Base-by-base conservation (phyloP, 768 basidiomycete genomes). In the Amanita thiersii region DNA sequence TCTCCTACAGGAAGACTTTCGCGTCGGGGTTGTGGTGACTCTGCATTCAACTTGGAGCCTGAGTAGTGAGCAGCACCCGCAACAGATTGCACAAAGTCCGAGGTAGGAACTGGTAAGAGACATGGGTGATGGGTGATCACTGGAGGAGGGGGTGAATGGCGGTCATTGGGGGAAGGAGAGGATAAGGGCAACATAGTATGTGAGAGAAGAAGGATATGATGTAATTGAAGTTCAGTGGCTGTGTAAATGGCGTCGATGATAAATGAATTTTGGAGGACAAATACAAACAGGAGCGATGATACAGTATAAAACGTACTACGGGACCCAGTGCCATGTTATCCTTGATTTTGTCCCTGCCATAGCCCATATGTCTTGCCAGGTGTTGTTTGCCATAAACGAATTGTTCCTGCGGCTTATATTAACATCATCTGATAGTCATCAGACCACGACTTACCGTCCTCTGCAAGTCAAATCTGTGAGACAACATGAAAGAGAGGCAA, bases 351-450 rank as follows among this genome's bases (percentile, higher is more conserved):
- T 44, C 83, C 84, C 62, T 86, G 81, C 86, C 86, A 97, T 47
- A 96, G 68, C 35, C 94, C 94, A 53, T 97, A 97, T 5, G 77
- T 73, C 61, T 88, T 94, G 8, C 87, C 86, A 7, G 92, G 92
- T 6, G 79, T 89, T n/a, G 88, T 94, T 64, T 96, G 94, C 93
- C 93, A 97, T 42, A 98, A 66, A 33, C 94, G 81, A 54, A 98
- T 94, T 3, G 94, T 97, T 32, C 91, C 88, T 87, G 55, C 15
- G 7, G 15, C 20, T 11, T 47, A 21, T 38, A 43, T 44, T 18
- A 40, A 40, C 20, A 19, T n/a, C 40, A 9, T 10, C 9, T 17
- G 46, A 29, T 12, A 24, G 5, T n/a, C 20, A 25, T 6, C 37
- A 26, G 18, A 37, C 14, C 2, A 50, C n/a, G n/a, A n/a, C 77